Conservation (phyloP, 164 flowering plant species). For the Liquidambar formosana region DNA sequence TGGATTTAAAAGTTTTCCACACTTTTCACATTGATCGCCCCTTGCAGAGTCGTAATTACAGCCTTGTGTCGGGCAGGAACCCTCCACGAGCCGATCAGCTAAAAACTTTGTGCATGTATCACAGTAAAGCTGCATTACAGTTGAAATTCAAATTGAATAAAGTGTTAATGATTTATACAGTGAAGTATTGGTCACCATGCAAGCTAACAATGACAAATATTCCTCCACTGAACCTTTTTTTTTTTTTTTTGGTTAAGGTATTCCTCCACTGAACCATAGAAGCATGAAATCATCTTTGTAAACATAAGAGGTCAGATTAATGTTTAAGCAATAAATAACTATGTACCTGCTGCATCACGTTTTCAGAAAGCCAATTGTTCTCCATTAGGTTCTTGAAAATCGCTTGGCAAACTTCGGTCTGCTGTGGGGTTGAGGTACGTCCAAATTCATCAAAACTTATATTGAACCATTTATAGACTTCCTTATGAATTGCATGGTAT, state of each 20-base stretch:
- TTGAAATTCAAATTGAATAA: slow-evolving; percentile 9
- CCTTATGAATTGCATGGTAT: slow-evolving; percentile 83
- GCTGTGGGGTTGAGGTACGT: slow-evolving; percentile 86
- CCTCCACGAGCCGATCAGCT: slow-evolving; percentile 95
- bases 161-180: not conserved
- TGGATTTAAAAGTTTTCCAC: slow-evolving; percentile 87
- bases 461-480: slow-evolving; percentile 85
- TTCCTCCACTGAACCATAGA: not conserved
- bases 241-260: no score
- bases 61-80: slow-evolving; percentile 69
- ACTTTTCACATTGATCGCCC: slow-evolving; percentile 96
- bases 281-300: not conserved
- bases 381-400: slow-evolving; percentile 77
- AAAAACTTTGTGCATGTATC: slow-evolving; percentile 75
- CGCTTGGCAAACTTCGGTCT: slow-evolving; percentile 89
- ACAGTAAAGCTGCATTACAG: slow-evolving; percentile 70
- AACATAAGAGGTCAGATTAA: not conserved
- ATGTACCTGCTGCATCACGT: slow-evolving; percentile 82
- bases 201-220: no score
- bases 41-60: slow-evolving; percentile 89
- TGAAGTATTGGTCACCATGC: not conserved
- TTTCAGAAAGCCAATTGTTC: slow-evolving; percentile 86
- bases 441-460: slow-evolving; percentile 95
- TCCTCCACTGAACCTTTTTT: no score
- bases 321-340: not conserved